Evolutionary conservation across 441 rosid species (phyloP), one percentile per base, ranked within the genome.

Genomic region (Adansonia madagascariensis): DNA sequence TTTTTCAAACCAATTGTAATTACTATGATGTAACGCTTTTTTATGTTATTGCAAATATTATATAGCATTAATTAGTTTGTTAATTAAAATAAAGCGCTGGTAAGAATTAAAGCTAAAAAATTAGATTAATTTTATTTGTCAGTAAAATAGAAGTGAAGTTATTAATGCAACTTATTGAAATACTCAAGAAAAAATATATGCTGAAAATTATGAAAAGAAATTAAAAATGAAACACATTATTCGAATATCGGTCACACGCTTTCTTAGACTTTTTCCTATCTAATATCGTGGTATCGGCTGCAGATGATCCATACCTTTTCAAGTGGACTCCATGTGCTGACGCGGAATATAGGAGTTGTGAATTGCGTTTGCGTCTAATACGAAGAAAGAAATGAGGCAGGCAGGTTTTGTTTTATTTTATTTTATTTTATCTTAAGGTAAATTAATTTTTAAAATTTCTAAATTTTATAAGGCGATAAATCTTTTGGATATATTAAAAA

Each of bases 331-430:
- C 14, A 50, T 22, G 46, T 15, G 61, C 74, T 52, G 74, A 52
- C 60, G 46, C 24, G 60, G 61, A 71, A 31, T 8, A 52, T 52
- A 52, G 27, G 46, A 52, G 74, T 18, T 70, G 74, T 70, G n/a
- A 70, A 27, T 52, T 71, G 47, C 61, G 35, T 31, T 31, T 31
- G 35, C 35, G 41, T 71, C 61, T 71, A 27, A 52, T 15, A 8
- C 6, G 44, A 14, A 11, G 10, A 44, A n/a, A 41, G 22, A 65
- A 65, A 8, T 3, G 18, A 31, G 0, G 11, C 9, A 18, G 6
- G 6, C 6, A 41, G 44, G 44, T 6, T 4, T 41, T 41, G 44
- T 41, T 4, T 41, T 41, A 6, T 41, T 4, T 41, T 14, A 0
- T 63, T 39, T 35, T 35, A 0, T 61, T 55, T 56, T 56, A 17